These are phyloP conservation scores for Zalaria obscura DNA, from an alignment of 2,329 filamentous ascomycete species.

Conservation along the genomic window DNA sequence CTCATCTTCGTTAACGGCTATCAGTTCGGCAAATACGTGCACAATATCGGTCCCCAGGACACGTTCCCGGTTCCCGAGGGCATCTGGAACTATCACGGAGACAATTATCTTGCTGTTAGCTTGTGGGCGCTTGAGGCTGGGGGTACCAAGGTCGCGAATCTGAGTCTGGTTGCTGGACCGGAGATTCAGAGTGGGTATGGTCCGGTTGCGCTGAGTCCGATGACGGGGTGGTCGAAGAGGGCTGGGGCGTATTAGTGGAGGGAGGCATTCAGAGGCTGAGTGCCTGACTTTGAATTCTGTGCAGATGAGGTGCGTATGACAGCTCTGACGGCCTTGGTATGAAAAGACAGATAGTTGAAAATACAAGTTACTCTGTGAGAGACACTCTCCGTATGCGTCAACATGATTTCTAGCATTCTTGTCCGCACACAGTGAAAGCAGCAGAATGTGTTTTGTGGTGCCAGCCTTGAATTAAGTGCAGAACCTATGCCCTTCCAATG, in stretches of 20 bases:
- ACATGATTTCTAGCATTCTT: no score
- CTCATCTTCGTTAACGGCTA: slow-evolving; percentile 61
- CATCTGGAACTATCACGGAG: slow-evolving; percentile 55
- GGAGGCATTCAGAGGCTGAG: no score
- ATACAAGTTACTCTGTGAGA: no score
- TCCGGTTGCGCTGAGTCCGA: slow-evolving; percentile 13
- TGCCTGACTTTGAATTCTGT: no score
- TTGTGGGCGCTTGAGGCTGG: slow-evolving; percentile 50
- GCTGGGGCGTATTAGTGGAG: slow-evolving; percentile 15
- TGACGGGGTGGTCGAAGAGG: slow-evolving; percentile 15
- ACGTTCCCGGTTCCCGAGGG: slow-evolving; percentile 60
- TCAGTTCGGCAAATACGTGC: slow-evolving; percentile 55
- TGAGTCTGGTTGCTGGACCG: slow-evolving; percentile 15
- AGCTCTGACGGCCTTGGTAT: no score
- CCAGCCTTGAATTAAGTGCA: no score
- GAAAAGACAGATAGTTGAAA: no score
- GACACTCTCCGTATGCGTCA: no score
- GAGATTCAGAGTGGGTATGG: slow-evolving; percentile 20
- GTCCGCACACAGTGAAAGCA: no score
- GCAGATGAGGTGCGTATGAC: no score
- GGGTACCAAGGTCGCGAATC: slow-evolving; percentile 41
- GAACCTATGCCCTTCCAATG: no score
- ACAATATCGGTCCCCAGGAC: slow-evolving; percentile 62
- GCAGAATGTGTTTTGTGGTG: no score
- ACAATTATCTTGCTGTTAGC: slow-evolving; percentile 53